Conservation (phyloP, 768 basidiomycete species). For the Tricholomella constricta region DNA sequence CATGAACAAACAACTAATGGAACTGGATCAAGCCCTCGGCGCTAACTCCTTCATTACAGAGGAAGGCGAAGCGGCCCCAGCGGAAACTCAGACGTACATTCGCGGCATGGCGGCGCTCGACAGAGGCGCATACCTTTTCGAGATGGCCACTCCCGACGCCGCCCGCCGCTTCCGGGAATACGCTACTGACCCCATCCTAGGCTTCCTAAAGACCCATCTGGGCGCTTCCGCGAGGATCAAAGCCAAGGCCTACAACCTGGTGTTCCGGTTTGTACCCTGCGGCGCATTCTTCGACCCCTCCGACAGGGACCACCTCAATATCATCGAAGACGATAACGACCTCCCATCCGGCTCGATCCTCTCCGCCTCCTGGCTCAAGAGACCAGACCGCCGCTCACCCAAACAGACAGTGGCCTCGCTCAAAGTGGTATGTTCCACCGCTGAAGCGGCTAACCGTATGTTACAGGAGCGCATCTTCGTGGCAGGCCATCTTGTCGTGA, state of each 20-base stretch:
- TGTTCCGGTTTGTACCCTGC: background rate
- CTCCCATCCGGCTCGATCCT: background rate
- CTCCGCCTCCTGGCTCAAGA: conserved; percentile 1
- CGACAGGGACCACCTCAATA: background rate
- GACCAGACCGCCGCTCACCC: background rate
- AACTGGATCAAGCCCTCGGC: background rate
- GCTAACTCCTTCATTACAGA: too few relatives aligned
- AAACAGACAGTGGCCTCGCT: background rate
- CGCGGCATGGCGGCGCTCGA: background rate
- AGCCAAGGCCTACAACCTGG: background rate
- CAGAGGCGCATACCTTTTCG: background rate
- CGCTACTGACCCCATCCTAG: background rate
- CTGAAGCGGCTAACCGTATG: conserved; percentile 5
- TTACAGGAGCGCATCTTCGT: background rate
- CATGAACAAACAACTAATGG: background rate
- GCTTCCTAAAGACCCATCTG: background rate
- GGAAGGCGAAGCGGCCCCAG: background rate
- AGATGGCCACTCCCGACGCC: background rate
- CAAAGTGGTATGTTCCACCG: background rate
- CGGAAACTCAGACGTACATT: background rate
- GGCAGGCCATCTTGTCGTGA: background rate
- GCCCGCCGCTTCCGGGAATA: background rate
- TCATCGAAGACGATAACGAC: background rate
- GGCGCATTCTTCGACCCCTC: background rate
- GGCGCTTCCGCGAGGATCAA: background rate